Conservation (phyloP, 495 filamentous ascomycete genomes). For the Hypomontagnella monticulosa region DNA sequence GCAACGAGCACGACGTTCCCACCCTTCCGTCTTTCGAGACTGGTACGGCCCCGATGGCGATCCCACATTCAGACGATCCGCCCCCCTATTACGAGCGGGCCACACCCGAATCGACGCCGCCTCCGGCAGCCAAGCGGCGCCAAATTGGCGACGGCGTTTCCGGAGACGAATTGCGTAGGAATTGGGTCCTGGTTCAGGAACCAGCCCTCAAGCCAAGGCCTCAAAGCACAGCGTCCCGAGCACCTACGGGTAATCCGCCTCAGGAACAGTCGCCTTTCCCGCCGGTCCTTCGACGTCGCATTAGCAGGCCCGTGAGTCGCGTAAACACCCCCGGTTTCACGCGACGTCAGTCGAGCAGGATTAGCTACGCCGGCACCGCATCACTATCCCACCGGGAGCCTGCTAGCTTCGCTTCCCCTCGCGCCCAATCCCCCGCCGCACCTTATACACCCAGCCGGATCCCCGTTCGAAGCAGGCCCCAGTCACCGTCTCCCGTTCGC, state of each 20-base stretch:
- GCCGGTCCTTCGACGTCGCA: slow-evolving; percentile 44
- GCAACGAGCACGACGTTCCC: slow-evolving; percentile 43
- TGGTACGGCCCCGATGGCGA: slow-evolving; percentile 18
- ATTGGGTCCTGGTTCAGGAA: slow-evolving; percentile 80
- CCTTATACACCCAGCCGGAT: slow-evolving; percentile 51
- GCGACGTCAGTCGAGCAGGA: slow-evolving; percentile 43
- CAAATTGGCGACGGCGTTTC: slow-evolving; percentile 52
- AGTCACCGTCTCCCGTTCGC: slow-evolving; percentile 38
- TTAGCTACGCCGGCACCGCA: slow-evolving; percentile 60
- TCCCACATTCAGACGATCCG: slow-evolving; percentile 41
- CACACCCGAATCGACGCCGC: slow-evolving; percentile 56
- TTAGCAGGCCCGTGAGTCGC: slow-evolving; percentile 51
- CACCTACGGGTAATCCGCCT: slow-evolving; percentile 16
- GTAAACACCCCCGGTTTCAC: slow-evolving; percentile 41
- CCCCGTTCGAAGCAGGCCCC: slow-evolving; percentile 46
- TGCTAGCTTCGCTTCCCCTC: slow-evolving; percentile 64
- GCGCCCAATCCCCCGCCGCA: slow-evolving; percentile 43
- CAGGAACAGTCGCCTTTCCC: slow-evolving; percentile 30
- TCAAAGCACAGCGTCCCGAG: slow-evolving; percentile 34
- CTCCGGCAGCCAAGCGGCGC: slow-evolving; percentile 60
- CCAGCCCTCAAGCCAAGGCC: slow-evolving; percentile 32
- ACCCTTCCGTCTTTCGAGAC: slow-evolving; percentile 36
- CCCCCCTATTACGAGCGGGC: slow-evolving; percentile 42
- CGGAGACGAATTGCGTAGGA: slow-evolving; percentile 66
- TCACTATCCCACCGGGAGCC: slow-evolving; percentile 52